These are phyloP conservation scores for Daldinia childiae DNA, from an alignment of 495 filamentous ascomycete species.

Conservation along the genomic window DNA sequence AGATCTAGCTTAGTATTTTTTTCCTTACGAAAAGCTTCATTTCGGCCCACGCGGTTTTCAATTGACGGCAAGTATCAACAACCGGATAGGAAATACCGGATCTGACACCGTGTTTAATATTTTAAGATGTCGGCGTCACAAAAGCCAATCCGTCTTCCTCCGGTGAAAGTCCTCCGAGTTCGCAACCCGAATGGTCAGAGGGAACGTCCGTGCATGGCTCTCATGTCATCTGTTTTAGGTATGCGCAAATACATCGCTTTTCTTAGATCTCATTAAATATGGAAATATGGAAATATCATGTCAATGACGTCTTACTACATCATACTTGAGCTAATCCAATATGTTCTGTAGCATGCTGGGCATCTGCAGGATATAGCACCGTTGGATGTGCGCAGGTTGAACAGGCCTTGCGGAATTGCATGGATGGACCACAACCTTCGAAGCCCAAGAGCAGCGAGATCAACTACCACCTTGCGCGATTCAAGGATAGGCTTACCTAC, in stretches of 20 bases:
- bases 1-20: conserved; percentile 11
- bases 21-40: conserved; percentile 27
- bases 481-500: conserved; percentile 81
- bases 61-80: conserved; percentile 17
- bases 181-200: conserved; percentile 79
- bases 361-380: conserved; percentile 78
- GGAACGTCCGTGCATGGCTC: conserved; percentile 78
- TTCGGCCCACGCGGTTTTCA: conserved; percentile 23
- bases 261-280: neutral
- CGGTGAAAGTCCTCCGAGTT: conserved; percentile 83
- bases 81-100: conserved; percentile 14
- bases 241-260: conserved; percentile 47
- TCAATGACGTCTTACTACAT: conserved; percentile 17
- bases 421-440: conserved; percentile 82
- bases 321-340: conserved; percentile 16
- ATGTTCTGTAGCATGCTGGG: conserved; percentile 82
- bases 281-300: neutral
- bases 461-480: conserved; percentile 91
- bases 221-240: conserved; percentile 95
- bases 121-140: conserved; percentile 45
- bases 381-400: conserved; percentile 84
- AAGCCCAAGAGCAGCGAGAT: conserved; percentile 81
- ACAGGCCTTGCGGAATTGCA: conserved; percentile 84
- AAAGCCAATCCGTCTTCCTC: conserved; percentile 82
- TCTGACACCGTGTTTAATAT: neutral